Conservation (phyloP, 2,329 filamentous ascomycete genomes). For the Monosporascus sp. region DNA sequence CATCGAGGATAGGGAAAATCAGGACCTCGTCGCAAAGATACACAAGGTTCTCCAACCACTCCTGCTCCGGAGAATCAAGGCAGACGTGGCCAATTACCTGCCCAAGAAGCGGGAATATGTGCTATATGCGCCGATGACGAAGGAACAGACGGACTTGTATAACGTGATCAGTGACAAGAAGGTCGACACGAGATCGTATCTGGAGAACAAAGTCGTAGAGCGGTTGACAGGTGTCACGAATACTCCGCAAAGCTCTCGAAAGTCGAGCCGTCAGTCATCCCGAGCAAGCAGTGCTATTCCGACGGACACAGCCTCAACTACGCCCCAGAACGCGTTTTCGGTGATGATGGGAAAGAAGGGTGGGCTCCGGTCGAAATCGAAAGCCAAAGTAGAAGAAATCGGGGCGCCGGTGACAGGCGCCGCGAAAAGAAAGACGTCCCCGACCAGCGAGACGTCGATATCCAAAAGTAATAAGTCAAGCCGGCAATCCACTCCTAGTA, state of each 20-base stretch:
- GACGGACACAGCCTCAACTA: conserved; percentile 12
- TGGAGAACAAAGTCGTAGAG: conserved; percentile 74
- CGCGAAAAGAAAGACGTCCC: conserved; percentile 31
- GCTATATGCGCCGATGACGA: conserved; percentile 84
- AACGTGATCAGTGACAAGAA: conserved; percentile 54
- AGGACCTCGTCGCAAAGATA: conserved; percentile 77
- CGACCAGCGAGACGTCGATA: conserved; percentile 26
- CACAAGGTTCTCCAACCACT: conserved; percentile 92
- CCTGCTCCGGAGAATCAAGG: conserved; percentile 80
- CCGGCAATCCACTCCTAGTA: conserved; percentile 66
- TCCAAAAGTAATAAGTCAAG: conserved; percentile 72
- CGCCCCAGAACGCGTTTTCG: conserved; percentile 41
- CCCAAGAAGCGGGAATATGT: conserved; percentile 97
- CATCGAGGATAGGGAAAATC: conserved; percentile 70
- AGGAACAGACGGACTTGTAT: conserved; percentile 88
- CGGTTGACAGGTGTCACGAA: conserved; percentile 48
- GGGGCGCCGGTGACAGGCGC: conserved; percentile 14
- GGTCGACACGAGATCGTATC: conserved; percentile 62
- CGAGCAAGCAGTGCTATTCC: conserved; percentile 29
- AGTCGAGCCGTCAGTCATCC: conserved; percentile 32
- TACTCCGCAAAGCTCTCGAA: conserved; percentile 34
- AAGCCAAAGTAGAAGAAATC: conserved; percentile 8
- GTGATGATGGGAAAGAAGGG: conserved; percentile 46
- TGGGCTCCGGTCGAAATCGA: conserved; percentile 15
- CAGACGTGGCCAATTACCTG: conserved; percentile 85